phyloP scores from a whole-genome alignment of 2,329 filamentous ascomycete genomes.

The Colletotrichum spaethianum region DNA sequence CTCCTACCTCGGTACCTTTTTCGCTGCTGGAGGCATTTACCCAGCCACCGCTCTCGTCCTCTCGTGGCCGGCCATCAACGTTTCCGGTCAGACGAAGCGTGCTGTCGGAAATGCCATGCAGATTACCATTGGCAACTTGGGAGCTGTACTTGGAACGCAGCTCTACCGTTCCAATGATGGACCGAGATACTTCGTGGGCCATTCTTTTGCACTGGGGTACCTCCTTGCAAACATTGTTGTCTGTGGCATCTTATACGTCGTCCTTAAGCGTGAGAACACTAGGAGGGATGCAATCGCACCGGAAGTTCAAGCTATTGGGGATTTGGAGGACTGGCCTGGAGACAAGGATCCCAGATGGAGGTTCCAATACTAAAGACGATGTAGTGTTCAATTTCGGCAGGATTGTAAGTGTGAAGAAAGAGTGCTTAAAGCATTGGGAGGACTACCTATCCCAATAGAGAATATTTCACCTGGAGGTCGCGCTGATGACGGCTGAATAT shows the following conservation, averaged over 20 bases:
- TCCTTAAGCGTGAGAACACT: conserved; percentile 72
- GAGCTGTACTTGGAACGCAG: conserved; percentile 79
- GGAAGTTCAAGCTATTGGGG: conserved; percentile 64
- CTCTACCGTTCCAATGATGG: conserved; percentile 73
- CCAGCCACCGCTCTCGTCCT: conserved; percentile 74
- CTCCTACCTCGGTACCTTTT: conserved; percentile 73
- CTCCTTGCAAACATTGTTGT: conserved; percentile 71
- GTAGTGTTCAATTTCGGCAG: background rate
- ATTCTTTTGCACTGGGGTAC: conserved; percentile 77
- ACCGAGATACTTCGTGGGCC: conserved; percentile 76
- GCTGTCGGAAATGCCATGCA: conserved; percentile 79
- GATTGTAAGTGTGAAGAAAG: background rate
- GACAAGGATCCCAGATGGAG: conserved; percentile 77
- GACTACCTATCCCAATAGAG: fast-evolving
- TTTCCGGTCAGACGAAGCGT: conserved; percentile 79
- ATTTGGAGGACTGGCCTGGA: conserved; percentile 69
- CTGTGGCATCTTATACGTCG: conserved; percentile 64
- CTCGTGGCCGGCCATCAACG: conserved; percentile 80
- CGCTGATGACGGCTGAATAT: background rate
- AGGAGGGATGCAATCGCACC: conserved; percentile 59
- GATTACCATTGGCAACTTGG: conserved; percentile 79
- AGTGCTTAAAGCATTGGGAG: too few relatives aligned
- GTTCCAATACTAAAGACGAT: conserved; percentile 66
- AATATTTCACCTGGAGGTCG: too few relatives aligned
- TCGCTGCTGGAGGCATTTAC: conserved; percentile 78